A percentile compares a stretch with the other conserved stretches of the same genome.
phyloP scores from a whole-genome alignment of 805 yeast genomes.

The Pichia phayaonensis region DNA sequence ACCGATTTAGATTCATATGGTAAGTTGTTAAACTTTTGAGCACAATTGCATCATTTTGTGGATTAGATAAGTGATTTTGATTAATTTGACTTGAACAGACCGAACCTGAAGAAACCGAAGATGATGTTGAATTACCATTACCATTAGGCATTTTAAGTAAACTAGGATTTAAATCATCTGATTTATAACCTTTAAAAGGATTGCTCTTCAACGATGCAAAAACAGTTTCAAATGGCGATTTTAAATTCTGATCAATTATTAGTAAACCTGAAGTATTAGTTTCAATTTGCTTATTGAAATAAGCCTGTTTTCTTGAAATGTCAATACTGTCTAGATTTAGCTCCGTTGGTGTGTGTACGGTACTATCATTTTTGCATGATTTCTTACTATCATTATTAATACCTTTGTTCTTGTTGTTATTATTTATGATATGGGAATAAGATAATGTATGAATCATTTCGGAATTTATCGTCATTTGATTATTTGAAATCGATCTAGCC shows the following conservation, averaged over 20 bases:
- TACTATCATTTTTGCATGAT: background rate
- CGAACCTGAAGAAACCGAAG: conserved; percentile 1
- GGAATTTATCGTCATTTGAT: background rate
- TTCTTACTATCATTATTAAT: background rate
- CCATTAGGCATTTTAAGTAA: background rate
- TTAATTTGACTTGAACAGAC: background rate
- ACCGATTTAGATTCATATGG: conserved; percentile 31
- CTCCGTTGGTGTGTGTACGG: background rate
- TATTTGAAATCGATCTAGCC: background rate
- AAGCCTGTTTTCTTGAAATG: background rate
- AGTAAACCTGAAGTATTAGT: conserved; percentile 18
- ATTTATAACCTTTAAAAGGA: conserved; percentile 26
- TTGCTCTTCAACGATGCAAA: conserved; percentile 19
- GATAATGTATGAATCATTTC: background rate
- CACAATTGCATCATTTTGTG: background rate
- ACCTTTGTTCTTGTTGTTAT: background rate
- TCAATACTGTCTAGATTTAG: background rate
- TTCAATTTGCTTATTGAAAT: conserved; percentile 4
- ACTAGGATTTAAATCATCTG: background rate
- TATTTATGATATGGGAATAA: background rate
- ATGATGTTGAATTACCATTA: background rate
- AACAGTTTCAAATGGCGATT: conserved; percentile 19
- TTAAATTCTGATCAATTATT: conserved; percentile 24
- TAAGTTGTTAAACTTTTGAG: conserved; percentile 21
- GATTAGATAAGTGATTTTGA: background rate